Evolutionary conservation across 805 yeast genomes (phyloP).

Genomic region (Torulaspora franciscae): DNA sequence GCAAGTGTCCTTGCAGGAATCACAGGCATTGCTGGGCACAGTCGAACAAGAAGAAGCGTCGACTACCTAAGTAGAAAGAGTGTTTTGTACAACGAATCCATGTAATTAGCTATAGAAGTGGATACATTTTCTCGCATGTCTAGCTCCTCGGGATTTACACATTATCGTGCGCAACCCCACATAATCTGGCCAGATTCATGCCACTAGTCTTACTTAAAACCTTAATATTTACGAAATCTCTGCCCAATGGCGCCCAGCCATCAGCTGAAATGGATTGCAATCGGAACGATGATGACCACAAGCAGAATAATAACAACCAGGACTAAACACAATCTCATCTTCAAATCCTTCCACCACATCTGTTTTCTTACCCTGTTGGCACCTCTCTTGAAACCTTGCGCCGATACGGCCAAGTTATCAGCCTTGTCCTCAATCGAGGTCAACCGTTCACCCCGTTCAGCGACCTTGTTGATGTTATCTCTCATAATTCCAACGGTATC

Average conservation of each 20-base stretch:
- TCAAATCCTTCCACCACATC: conserved; percentile 99
- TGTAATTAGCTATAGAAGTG: conserved; percentile 4
- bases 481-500: conserved; percentile 98
- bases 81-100: background rate
- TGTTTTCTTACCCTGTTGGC: conserved; percentile 97
- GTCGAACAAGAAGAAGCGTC: conserved; percentile 6
- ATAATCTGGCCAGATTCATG: background rate
- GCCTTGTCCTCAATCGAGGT: conserved; percentile 91
- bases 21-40: conserved; percentile 10
- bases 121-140: conserved; percentile 4
- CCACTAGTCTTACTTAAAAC: conserved; percentile 4
- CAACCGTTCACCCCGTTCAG: conserved; percentile 87
- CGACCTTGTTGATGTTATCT: conserved; percentile 92
- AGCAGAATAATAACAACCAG: conserved; percentile 74
- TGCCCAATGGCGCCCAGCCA: background rate
- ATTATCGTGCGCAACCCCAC: background rate
- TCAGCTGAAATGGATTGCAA: conserved; percentile 77
- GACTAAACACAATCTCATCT: conserved; percentile 87
- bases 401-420: conserved; percentile 83
- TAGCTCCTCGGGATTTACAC: background rate
- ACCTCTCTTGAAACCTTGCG: conserved; percentile 92
- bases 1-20: conserved; percentile 68
- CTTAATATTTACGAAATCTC: conserved; percentile 5
- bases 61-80: background rate
- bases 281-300: conserved; percentile 86